A percentile compares a stretch with the other conserved stretches of the same genome.
These are phyloP conservation scores for Dendryphion nanum DNA, from an alignment of 2,329 filamentous ascomycete species.

Conservation along the genomic window DNA sequence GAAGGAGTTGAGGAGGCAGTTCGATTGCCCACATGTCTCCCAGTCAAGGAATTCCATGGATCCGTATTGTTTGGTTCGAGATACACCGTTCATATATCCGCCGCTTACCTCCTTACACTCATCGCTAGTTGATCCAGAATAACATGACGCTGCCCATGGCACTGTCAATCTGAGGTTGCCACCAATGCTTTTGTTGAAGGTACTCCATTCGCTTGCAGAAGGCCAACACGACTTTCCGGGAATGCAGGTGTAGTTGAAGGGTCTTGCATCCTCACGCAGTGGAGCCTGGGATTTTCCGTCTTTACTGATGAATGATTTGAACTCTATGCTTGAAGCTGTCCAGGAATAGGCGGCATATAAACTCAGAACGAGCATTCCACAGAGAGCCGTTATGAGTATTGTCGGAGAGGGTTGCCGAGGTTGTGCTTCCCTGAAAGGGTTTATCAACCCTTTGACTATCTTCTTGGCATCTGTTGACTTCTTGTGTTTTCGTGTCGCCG, in stretches of 20 bases:
- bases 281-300: neutral
- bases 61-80: slow-evolving; percentile 30
- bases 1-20: slow-evolving; percentile 29
- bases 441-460: too few species aligned
- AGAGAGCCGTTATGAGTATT: neutral
- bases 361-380: neutral
- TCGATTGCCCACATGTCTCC: slow-evolving; percentile 30
- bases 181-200: slow-evolving; percentile 32
- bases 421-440: too few species aligned
- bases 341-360: neutral
- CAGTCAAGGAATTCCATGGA: slow-evolving; percentile 37
- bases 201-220: slow-evolving; percentile 24
- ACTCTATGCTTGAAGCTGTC: neutral
- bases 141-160: slow-evolving; percentile 35
- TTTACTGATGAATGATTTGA: neutral
- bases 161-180: slow-evolving; percentile 28
- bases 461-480: too few species aligned
- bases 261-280: neutral
- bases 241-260: slow-evolving; percentile 28
- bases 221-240: slow-evolving; percentile 40
- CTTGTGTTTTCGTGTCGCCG: too few species aligned
- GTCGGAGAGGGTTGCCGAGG: neutral
- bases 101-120: slow-evolving; percentile 19
- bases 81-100: slow-evolving; percentile 23
- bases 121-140: slow-evolving; percentile 15